Base-by-base conservation (phyloP, 257 asterid species). In the Catharanthus roseus region DNA sequence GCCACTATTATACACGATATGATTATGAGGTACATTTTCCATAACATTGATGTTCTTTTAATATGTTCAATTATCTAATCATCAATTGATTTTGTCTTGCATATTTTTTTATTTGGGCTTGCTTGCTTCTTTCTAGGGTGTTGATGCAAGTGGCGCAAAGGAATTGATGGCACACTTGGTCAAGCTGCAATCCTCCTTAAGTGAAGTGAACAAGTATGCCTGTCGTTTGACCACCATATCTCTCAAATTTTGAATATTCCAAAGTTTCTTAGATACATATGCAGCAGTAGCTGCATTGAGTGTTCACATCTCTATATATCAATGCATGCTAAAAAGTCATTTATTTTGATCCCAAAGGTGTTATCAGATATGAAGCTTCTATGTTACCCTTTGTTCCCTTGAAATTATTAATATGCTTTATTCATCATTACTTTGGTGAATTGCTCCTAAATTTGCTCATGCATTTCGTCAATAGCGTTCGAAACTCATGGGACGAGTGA, bases 1-100 rank as follows among this genome's bases (percentile, higher is more conserved):
- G 99, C 68, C 97, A 93, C 83, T 93, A 93, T 79, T 93, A 93
- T 82, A 91, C 97, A 67, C 85, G 99, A 81, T 93, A 93, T 76
- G 99, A 93, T 83, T 93, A 93, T 39, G 97, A 93, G 95, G 99
- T 93, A 74, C 61, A 19, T 57, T 31, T 28, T 8, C 50, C 49
- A 71, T 60, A 29, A 65, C 49, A 49, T n/a, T 64, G 24, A 51
- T 51, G 72, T 57, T 65, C 62, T 61, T 69, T 11, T 29, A 74
- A 53, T 54, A 34, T 29, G 54, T 10, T 19, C 10, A 55, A 53
- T 13, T 36, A 50, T 38, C 10, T 69, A 61, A 38, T 16, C 18
- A 7, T 19, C 6, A 2, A 34, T 18, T 62, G 41, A 33, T 33
- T 16, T 33, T 34, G 18, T 19, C 2, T 55, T 55, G 7, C 62